Conservation (phyloP, 768 basidiomycete species). For the Trametopsis cervina region DNA sequence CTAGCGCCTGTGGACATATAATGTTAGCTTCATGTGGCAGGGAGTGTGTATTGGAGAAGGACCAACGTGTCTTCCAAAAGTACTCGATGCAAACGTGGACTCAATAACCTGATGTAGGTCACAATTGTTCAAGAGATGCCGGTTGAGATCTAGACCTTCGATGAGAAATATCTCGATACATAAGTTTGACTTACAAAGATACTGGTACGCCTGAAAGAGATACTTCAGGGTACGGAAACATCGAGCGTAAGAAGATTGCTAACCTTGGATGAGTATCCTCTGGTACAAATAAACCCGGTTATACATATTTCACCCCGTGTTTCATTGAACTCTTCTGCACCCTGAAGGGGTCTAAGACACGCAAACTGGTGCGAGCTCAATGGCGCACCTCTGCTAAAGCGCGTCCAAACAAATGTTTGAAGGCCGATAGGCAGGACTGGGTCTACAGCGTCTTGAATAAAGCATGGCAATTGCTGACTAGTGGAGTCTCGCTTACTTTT, state of each 20-base stretch:
- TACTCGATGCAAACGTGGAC: conserved; percentile 52
- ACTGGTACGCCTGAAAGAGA: conserved; percentile 66
- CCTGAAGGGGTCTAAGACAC: conserved; percentile 33
- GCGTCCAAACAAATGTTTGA: conserved; percentile 69
- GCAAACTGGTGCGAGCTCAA: neutral
- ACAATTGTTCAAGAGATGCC: conserved; percentile 55
- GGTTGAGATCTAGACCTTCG: conserved; percentile 71
- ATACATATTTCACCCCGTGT: conserved; percentile 45
- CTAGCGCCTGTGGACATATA: conserved; percentile 47
- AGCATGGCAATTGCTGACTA: neutral
- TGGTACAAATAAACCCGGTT: conserved; percentile 81
- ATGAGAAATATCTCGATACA: too few relatives aligned
- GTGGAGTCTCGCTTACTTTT: conserved; percentile 39
- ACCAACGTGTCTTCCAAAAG: conserved; percentile 69
- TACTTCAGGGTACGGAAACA: neutral
- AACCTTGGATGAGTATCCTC: conserved; percentile 71
- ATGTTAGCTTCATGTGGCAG: neutral
- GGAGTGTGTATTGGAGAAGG: neutral
- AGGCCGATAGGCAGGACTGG: conserved; percentile 53
- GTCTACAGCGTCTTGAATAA: conserved; percentile 36
- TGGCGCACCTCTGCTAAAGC: conserved; percentile 58
- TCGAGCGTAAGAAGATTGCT: neutral
- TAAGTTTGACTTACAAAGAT: conserved; percentile 76
- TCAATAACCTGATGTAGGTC: conserved; percentile 71
- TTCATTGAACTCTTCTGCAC: conserved; percentile 57